phyloP scores from a whole-genome alignment of 2,329 filamentous ascomycete genomes.

The Falciphora oryzae region DNA sequence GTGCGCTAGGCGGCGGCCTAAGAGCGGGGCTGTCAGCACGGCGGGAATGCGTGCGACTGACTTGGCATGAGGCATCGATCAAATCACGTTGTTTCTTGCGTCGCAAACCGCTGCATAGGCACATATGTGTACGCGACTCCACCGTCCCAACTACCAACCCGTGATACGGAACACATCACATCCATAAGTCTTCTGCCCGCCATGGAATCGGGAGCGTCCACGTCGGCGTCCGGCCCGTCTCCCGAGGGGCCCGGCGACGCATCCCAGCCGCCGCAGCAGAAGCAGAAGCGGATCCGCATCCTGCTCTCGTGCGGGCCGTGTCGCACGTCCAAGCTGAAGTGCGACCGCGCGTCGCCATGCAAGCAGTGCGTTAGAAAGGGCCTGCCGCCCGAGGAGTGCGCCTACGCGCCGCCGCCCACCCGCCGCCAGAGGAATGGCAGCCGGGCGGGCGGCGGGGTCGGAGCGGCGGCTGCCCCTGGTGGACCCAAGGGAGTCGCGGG shows the following conservation, averaged over 20 bases:
- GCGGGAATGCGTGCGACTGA: too few species aligned
- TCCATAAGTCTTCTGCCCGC: too few species aligned
- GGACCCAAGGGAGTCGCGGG: slow-evolving; percentile 45
- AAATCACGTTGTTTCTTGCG: too few species aligned
- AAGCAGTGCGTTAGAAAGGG: slow-evolving; percentile 46
- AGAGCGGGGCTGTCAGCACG: too few species aligned
- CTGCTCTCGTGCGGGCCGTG: slow-evolving; percentile 48
- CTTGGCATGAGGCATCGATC: too few species aligned
- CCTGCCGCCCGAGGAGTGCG: slow-evolving; percentile 34
- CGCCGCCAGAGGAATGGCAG: neutral
- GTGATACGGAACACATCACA: too few species aligned
- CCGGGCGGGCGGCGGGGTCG: neutral
- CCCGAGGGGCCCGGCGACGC: neutral
- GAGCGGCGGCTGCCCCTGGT: slow-evolving; percentile 19
- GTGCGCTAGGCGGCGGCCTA: too few species aligned
- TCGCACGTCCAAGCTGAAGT: slow-evolving; percentile 50
- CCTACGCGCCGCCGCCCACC: slow-evolving; percentile 41
- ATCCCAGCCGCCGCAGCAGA: slow-evolving; percentile 7
- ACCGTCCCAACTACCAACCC: too few species aligned
- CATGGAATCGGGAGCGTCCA: too few species aligned
- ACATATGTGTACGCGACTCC: too few species aligned
- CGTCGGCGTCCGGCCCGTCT: too few species aligned
- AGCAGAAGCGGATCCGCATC: slow-evolving; percentile 40
- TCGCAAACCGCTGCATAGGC: too few species aligned
- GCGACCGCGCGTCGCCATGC: slow-evolving; percentile 47